Percentiles rank a stretch among this genome's conserved stretches.
These are phyloP conservation scores for Crotalaria pallida DNA, from an alignment of 306 rosid genomes.

Conservation along the genomic window DNA sequence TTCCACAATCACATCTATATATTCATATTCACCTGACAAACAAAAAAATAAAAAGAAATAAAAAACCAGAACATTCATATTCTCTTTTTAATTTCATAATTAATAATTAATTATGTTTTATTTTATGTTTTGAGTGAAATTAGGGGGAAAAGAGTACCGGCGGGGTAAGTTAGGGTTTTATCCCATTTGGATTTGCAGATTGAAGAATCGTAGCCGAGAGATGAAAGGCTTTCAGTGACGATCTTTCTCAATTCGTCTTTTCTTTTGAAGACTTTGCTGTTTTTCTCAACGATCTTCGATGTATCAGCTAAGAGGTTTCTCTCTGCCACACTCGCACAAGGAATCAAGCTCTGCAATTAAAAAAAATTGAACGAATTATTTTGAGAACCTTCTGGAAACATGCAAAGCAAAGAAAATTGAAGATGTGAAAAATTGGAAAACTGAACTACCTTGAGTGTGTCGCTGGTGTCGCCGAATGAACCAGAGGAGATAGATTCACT, in stretches of 20 bases:
- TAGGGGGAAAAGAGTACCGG: constrained; percentile 43
- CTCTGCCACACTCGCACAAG: constrained; percentile 75
- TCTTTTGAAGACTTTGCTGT: constrained; percentile 48
- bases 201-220: constrained; percentile 76
- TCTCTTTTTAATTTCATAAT: background rate
- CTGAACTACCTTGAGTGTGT: constrained; percentile 77
- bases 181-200: constrained; percentile 93
- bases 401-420: background rate
- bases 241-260: constrained; percentile 72
- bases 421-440: background rate
- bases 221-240: constrained; percentile 55
- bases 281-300: constrained; percentile 76
- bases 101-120: background rate
- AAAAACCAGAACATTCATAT: constrained; percentile 10
- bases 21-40: constrained; percentile 86
- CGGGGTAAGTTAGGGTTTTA: constrained; percentile 61
- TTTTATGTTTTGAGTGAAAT: background rate
- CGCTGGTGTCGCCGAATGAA: constrained; percentile 59
- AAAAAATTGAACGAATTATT: background rate
- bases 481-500: constrained; percentile 53
- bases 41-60: constrained; percentile 3
- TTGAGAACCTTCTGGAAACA: background rate
- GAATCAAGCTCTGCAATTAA: constrained; percentile 51
- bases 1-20: constrained; percentile 65
- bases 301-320: constrained; percentile 86